Conservation (phyloP, 2,329 filamentous ascomycete species). For the Pseudopyrenochaeta lycopersici region DNA sequence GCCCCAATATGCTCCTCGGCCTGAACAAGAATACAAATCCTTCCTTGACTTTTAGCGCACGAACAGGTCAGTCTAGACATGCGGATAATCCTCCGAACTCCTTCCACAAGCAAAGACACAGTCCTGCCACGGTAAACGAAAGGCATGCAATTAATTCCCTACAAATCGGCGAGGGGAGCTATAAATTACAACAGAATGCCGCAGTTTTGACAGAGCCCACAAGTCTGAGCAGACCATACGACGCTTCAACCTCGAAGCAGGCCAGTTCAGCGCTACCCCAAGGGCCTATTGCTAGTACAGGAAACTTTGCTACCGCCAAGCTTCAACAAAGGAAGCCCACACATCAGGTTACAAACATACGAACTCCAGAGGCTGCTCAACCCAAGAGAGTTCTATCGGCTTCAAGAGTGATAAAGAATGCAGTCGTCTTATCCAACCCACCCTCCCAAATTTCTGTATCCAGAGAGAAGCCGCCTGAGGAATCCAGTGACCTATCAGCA, state of each 20-base stretch:
- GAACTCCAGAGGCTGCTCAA: background rate
- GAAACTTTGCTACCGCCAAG: background rate
- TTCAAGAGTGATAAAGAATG: too few species aligned
- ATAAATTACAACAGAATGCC: too few species aligned
- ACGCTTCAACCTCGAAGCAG: background rate
- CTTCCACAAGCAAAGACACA: background rate
- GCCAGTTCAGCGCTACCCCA: background rate
- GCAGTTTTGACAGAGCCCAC: background rate
- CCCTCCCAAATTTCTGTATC: too few species aligned
- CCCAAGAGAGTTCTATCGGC: background rate
- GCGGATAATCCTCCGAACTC: background rate
- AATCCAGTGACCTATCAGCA: too few species aligned
- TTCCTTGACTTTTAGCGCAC: background rate
- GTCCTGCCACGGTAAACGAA: background rate
- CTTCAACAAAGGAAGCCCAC: background rate
- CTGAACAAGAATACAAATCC: background rate
- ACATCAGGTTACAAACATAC: background rate
- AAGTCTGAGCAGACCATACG: background rate
- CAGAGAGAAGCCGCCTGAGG: too few species aligned
- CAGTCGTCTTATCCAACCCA: too few species aligned
- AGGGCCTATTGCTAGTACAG: background rate
- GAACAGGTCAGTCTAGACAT: background rate
- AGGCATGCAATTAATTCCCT: background rate
- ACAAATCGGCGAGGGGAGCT: background rate
- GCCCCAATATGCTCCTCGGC: slow-evolving; percentile 8